Base-by-base conservation (phyloP, 1,139 yeast genomes). In the Pichia sp. region DNA sequence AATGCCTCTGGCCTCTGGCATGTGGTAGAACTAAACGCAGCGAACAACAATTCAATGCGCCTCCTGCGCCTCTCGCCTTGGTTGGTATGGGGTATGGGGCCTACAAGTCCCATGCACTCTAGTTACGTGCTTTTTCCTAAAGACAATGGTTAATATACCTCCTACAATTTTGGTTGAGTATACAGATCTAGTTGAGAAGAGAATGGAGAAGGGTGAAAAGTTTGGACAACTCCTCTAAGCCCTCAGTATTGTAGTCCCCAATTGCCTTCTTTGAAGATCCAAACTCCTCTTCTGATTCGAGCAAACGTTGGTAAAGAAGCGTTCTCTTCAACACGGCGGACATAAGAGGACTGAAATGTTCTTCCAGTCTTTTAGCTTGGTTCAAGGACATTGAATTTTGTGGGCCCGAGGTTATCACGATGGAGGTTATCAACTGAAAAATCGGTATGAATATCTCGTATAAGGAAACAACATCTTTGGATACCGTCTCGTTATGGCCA, bases 331-430 rank as follows among this genome's bases (percentile, higher is more conserved):
- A 59, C 2, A 85, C 71, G 2, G 86, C 84, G 26, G 74, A 71
- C 12, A 81, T 65, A 41, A 85, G 60, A 34, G 68, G 70, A 35
- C 71, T 67, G 52, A 77, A 77, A 33, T 70, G 72, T 6, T 56
- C 53, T 51, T 85, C 55, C 34, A 87, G 59, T 7, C 60, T 65
- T 39, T 63, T 66, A 0, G 78, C 78, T 48, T 74, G 77, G 5
- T 60, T 55, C 16, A 77, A 66, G n/a, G 81, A 77, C 1, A 74
- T 70, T 41, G 68, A 71, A 55, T 86, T 85, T 35, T 79, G 77
- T 4, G 91, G 79, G 0, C 96, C 95, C 69, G 84, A 74, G 3
- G 94, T 74, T 18, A 86, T 62, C 9, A 82, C 62, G 6, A 84
- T 65, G 0, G 94, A 77, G 11, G 77, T 60, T 2, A 85, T 66